Conservation (phyloP, 352 stramenopile species). For the Phytophthora multivora region DNA sequence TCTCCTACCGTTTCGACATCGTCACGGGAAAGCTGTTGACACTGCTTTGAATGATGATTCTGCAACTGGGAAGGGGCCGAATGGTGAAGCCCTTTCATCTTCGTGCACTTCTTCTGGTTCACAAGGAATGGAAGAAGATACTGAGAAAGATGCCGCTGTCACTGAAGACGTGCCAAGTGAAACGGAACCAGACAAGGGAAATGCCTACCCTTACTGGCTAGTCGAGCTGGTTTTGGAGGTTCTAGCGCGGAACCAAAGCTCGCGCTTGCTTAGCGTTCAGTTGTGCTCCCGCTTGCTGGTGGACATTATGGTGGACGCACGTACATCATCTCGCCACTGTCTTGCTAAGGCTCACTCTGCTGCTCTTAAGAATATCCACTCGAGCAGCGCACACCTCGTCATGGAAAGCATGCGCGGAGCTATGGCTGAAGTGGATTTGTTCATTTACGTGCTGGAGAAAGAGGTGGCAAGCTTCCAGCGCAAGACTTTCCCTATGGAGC, state of each 20-base stretch:
- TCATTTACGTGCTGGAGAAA: slow-evolving; percentile 83
- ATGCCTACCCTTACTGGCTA: slow-evolving; percentile 56
- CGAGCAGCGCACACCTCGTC: slow-evolving; percentile 66
- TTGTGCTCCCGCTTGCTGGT: slow-evolving; percentile 57
- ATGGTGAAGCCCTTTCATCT: slow-evolving; percentile 20
- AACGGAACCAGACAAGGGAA: slow-evolving; percentile 5
- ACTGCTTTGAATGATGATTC: not conserved
- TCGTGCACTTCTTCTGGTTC: slow-evolving; percentile 28
- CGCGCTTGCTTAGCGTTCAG: slow-evolving; percentile 60
- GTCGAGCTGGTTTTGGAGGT: slow-evolving; percentile 50
- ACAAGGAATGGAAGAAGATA: slow-evolving; percentile 19
- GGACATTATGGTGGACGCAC: slow-evolving; percentile 57
- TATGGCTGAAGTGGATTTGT: slow-evolving; percentile 81
- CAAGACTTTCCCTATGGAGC: slow-evolving; percentile 47
- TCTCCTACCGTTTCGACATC: slow-evolving; percentile 58
- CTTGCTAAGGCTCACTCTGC: slow-evolving; percentile 29
- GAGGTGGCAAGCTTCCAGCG: slow-evolving; percentile 60
- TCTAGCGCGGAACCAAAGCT: slow-evolving; percentile 53
- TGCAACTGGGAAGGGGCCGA: not conserved
- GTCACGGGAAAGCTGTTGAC: slow-evolving; percentile 23
- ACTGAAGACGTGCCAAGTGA: slow-evolving; percentile 8
- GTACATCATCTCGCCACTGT: slow-evolving; percentile 19
- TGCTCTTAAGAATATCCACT: slow-evolving; percentile 62
- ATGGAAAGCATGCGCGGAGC: slow-evolving; percentile 86
- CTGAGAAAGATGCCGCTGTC: slow-evolving; percentile 6